Conservation (phyloP, 495 filamentous ascomycete species). For the Podospora pseudopauciseta region DNA sequence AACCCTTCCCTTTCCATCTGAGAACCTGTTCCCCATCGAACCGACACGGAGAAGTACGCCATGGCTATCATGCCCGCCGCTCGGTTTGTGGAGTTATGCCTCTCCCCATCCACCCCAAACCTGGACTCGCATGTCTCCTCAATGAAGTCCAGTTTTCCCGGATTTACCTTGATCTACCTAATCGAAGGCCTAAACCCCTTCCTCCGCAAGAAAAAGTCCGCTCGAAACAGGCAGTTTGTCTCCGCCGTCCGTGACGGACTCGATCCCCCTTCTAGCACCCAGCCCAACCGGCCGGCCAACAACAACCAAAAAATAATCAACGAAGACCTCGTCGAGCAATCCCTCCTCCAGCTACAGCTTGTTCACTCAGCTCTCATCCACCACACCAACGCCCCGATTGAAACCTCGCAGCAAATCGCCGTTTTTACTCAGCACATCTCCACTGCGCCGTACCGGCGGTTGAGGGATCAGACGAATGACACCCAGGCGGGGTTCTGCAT, state of each 20-base stretch:
- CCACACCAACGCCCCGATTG: conserved; percentile 58
- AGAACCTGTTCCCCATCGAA: conserved; percentile 58
- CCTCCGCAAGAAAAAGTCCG: conserved; percentile 67
- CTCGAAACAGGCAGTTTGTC: conserved; percentile 63
- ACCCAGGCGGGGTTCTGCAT: conserved; percentile 70
- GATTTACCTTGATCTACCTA: conserved; percentile 63
- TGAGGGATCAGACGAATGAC: conserved; percentile 37
- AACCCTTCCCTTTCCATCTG: conserved; percentile 60
- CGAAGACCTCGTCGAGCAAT: conserved; percentile 70
- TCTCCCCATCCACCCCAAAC: conserved; percentile 39
- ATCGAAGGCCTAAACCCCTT: conserved; percentile 67
- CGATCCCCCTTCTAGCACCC: conserved; percentile 12
- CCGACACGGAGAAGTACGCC: conserved; percentile 63
- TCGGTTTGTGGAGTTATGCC: conserved; percentile 64
- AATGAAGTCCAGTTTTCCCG: conserved; percentile 53
- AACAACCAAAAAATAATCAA: conserved; percentile 52
- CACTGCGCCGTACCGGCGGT: conserved; percentile 65
- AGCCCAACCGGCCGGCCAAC: conserved; percentile 34
- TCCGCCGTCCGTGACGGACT: conserved; percentile 60
- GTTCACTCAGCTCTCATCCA: conserved; percentile 65
- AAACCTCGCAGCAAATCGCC: conserved; percentile 74
- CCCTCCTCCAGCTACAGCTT: conserved; percentile 76
- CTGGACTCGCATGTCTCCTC: conserved; percentile 59
- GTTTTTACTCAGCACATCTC: conserved; percentile 79
- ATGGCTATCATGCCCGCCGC: conserved; percentile 62